A percentile compares a stretch with the other conserved stretches of the same genome.
These are phyloP conservation scores for Skeletonema tropicum DNA, from an alignment of 108 stramenopile genomes.

Conservation along the genomic window DNA sequence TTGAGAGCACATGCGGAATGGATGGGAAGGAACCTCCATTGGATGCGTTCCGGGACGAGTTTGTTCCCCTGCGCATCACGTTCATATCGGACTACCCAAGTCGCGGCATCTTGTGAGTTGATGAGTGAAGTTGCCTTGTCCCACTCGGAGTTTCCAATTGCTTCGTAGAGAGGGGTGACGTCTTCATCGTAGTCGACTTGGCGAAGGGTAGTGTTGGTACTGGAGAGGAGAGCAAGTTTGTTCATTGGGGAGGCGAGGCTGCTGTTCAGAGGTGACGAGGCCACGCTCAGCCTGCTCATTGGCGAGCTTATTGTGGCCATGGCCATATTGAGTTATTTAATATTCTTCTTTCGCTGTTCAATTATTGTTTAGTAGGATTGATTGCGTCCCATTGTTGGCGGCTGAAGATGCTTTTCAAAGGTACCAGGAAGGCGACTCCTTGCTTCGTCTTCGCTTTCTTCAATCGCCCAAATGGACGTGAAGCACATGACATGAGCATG, in stretches of 20 bases:
- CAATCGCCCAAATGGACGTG: too few species aligned
- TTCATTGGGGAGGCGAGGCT: neutral
- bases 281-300: neutral
- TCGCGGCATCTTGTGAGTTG: slow-evolving; percentile 50
- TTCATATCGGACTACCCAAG: slow-evolving; percentile 80
- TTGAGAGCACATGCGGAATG: slow-evolving; percentile 81
- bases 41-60: slow-evolving; percentile 40
- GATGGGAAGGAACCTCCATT: slow-evolving; percentile 86
- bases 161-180: slow-evolving; percentile 74
- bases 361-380: too few species aligned
- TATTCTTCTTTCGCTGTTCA: too few species aligned
- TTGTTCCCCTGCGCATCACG: slow-evolving; percentile 36
- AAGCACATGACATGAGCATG: too few species aligned
- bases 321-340: neutral
- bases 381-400: too few species aligned
- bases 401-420: too few species aligned
- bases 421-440: too few species aligned
- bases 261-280: neutral
- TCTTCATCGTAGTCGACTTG: slow-evolving; percentile 84
- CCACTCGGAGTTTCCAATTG: slow-evolving; percentile 78
- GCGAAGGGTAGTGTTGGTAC: slow-evolving; percentile 12
- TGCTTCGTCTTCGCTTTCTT: too few species aligned
- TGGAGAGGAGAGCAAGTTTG: slow-evolving; percentile 7
- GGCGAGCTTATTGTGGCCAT: neutral
- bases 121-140: slow-evolving; percentile 52